Evolutionary conservation across 441 rosid genomes (phyloP), one percentile per base, ranked within the genome.

Genomic region (Euphorbia corollata): DNA sequence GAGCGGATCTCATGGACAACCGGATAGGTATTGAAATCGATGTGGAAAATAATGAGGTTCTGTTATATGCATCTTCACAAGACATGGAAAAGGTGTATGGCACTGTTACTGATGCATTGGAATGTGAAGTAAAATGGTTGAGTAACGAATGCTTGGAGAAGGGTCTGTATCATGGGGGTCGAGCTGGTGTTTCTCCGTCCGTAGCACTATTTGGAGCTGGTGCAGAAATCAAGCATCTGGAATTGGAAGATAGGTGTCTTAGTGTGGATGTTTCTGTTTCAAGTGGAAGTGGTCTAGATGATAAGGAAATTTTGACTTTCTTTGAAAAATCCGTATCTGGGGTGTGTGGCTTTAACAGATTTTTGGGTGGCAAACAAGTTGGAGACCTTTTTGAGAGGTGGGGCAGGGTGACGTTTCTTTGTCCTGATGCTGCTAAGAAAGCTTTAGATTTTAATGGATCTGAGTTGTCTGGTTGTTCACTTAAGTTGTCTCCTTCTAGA

Each of bases 191-290:
- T 45, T 81, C 81, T 20, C 82, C 87, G 32, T 77, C 84, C 36
- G 16, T 84, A 50, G 99, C 96, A 32, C 83, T 93, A 73, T 79
- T 93, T 69, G 99, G 97, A 72, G 80, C 96, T 71, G 97, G 99
- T 75, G 97, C 96, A 57, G 87, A 82, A 81, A 87, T 93, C 69
- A 87, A 81, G 83, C 96, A 93, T 85, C 80, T 91, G 71, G 97
- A 93, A 80, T 83, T 89, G 69, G 85, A 84, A 63, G 87, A 80
- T 71, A 86, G 88, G 72, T 84, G 41, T 80, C 75, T 93, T 71
- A 79, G 88, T n/a, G 85, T 89, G 18, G 89, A 93, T 67, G 75
- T 93, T 55, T 78, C 62, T 76, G 82, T 81, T 62, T 78, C 96
- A 16, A 74, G 78, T 77, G 71, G 48, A 45, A 73, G 41, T 77